Percentiles rank a stretch among this genome's conserved stretches.
phyloP scores from a whole-genome alignment of 129 eudicot genomes.

The Solidago caesia region DNA sequence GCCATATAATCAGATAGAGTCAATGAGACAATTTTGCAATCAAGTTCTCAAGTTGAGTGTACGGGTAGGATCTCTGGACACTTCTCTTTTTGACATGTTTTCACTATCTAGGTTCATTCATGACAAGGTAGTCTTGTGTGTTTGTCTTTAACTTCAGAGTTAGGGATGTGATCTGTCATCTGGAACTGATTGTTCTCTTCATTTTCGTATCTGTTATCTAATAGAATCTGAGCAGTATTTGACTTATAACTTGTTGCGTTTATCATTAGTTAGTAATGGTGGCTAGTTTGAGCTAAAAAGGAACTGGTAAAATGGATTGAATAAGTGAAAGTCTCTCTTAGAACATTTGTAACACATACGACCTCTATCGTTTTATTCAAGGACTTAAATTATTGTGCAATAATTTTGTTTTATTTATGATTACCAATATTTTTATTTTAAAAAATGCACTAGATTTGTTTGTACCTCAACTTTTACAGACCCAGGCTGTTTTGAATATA shows the following conservation, averaged over 20 bases:
- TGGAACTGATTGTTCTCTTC: background rate
- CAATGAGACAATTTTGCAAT: conserved; percentile 51
- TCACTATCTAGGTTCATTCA: background rate
- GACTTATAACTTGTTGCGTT: background rate
- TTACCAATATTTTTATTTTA: background rate
- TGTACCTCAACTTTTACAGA: background rate
- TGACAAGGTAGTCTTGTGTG: background rate
- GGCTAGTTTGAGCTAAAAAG: background rate
- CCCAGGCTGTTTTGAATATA: background rate
- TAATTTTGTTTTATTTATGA: background rate
- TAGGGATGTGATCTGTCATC: conserved; percentile 13
- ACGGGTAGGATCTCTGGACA: conserved; percentile 32
- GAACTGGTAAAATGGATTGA: background rate
- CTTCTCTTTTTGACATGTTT: conserved; percentile 7
- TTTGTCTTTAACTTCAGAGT: background rate
- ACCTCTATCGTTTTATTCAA: background rate
- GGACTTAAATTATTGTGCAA: background rate
- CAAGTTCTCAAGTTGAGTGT: conserved; percentile 45
- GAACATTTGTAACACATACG: background rate
- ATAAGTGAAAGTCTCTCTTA: background rate
- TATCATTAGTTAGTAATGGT: background rate
- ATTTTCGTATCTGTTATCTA: background rate
- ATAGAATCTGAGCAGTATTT: background rate
- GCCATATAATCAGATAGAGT: conserved; percentile 40
- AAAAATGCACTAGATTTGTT: background rate